Conservation (phyloP, 345 rosid genomes). For the Jatropha curcas region DNA sequence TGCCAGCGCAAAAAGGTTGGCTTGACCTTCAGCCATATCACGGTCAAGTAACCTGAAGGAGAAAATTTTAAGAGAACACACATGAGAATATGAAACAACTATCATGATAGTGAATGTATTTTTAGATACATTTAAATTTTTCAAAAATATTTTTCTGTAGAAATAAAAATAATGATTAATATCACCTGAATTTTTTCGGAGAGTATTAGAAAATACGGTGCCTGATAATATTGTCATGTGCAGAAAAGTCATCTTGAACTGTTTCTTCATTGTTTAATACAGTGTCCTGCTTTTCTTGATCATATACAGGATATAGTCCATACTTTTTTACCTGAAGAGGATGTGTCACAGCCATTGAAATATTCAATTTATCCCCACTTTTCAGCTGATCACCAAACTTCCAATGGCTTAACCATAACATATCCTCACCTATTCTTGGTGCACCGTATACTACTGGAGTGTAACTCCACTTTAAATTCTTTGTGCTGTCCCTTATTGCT, state of each 20-base stretch:
- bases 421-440: background rate
- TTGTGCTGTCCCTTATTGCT: background rate
- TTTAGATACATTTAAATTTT: too few relatives aligned
- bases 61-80: too few relatives aligned
- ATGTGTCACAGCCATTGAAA: background rate
- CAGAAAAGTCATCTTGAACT: background rate
- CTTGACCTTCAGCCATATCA: too few relatives aligned
- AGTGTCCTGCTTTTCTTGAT: background rate
- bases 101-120: too few relatives aligned
- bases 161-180: too few relatives aligned
- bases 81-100: too few relatives aligned
- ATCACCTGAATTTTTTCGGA: background rate
- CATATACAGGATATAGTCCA: background rate
- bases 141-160: too few relatives aligned
- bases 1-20: too few relatives aligned
- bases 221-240: background rate
- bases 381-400: conserved; percentile 10
- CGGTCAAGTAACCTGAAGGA: too few relatives aligned
- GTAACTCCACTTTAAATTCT: background rate
- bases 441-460: background rate
- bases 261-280: background rate
- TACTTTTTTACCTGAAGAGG: background rate
- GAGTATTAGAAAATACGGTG: background rate
- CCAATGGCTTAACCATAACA: conserved; percentile 27
- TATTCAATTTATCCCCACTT: conserved; percentile 10